These are phyloP conservation scores for Eutypella sp. DNA, from an alignment of 2,329 filamentous ascomycete genomes.

Conservation along the genomic window DNA sequence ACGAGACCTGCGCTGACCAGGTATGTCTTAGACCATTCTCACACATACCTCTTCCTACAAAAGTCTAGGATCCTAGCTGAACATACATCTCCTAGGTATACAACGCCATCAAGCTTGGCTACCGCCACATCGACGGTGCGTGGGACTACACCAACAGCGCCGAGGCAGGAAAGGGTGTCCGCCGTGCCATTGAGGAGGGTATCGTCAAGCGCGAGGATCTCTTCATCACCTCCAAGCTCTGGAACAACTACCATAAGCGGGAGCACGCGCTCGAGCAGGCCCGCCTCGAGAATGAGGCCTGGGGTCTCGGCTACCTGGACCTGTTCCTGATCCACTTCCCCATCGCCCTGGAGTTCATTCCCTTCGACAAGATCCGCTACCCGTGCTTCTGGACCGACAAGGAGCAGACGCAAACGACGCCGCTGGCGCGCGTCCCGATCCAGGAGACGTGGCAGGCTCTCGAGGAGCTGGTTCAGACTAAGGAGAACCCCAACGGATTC, in stretches of 20 bases:
- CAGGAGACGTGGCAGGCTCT: conserved; percentile 79
- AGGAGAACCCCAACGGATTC: conserved; percentile 52
- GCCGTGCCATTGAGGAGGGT: conserved; percentile 48
- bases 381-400: conserved; percentile 37
- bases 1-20: conserved; percentile 28
- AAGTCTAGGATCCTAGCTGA: conserved; percentile 30
- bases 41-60: neutral
- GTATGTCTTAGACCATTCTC: conserved; percentile 30
- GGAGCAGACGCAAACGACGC: conserved; percentile 40
- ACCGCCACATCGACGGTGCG: conserved; percentile 48
- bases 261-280: conserved; percentile 59
- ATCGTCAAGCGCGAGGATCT: conserved; percentile 60
- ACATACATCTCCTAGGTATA: conserved; percentile 48
- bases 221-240: conserved; percentile 64
- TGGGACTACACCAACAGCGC: conserved; percentile 60
- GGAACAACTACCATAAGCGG: conserved; percentile 59
- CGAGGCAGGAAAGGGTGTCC: conserved; percentile 61
- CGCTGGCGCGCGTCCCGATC: conserved; percentile 60
- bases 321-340: conserved; percentile 65
- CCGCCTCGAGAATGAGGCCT: conserved; percentile 55
- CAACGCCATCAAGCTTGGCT: conserved; percentile 51
- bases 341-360: conserved; percentile 38
- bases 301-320: conserved; percentile 63
- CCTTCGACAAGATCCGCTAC: conserved; percentile 33
- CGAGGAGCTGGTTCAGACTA: conserved; percentile 64